Evolutionary conservation across 768 basidiomycete genomes (phyloP).

Genomic region (Tylopilus felleus): DNA sequence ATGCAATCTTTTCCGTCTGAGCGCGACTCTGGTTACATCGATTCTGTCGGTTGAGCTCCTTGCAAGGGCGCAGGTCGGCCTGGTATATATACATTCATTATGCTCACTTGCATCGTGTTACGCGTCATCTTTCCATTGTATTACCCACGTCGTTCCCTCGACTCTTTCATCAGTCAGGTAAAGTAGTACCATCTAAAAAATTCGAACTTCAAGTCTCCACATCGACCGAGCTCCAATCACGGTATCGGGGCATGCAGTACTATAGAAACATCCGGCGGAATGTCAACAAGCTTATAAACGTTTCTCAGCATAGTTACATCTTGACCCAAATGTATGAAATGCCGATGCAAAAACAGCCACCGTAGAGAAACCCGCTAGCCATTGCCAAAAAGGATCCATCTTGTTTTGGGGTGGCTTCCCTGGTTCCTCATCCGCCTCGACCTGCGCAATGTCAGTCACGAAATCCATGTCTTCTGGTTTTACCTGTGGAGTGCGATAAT

Average conservation of each 20-base stretch:
- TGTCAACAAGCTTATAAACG: background rate
- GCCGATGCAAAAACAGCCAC: background rate
- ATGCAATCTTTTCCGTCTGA: constrained; percentile 5
- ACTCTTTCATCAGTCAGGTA: constrained; percentile 23
- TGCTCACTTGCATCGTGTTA: constrained; percentile 29
- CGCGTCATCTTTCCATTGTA: constrained; percentile 34
- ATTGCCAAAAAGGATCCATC: constrained; percentile 69
- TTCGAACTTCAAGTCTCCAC: constrained; percentile 2
- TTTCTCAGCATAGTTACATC: constrained; percentile 15
- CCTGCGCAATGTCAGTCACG: constrained; percentile 60
- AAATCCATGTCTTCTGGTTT: constrained; percentile 80
- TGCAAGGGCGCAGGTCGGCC: constrained; percentile 22
- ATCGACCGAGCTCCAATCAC: background rate
- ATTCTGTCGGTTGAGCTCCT: constrained; percentile 10
- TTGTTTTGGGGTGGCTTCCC: constrained; percentile 69
- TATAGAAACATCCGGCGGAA: background rate
- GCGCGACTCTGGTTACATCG: constrained; percentile 3
- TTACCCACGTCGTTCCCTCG: constrained; percentile 21
- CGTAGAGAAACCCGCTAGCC: constrained; percentile 55
- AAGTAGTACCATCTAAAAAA: constrained; percentile 21
- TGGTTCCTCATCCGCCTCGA: constrained; percentile 68
- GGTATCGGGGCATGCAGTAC: background rate
- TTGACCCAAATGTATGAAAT: constrained; percentile 6
- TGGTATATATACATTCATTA: constrained; percentile 38
- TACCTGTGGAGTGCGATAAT: constrained; percentile 26